Evolutionary conservation across 2,329 filamentous ascomycete genomes (phyloP).

Genomic region (Diatrype stigma): DNA sequence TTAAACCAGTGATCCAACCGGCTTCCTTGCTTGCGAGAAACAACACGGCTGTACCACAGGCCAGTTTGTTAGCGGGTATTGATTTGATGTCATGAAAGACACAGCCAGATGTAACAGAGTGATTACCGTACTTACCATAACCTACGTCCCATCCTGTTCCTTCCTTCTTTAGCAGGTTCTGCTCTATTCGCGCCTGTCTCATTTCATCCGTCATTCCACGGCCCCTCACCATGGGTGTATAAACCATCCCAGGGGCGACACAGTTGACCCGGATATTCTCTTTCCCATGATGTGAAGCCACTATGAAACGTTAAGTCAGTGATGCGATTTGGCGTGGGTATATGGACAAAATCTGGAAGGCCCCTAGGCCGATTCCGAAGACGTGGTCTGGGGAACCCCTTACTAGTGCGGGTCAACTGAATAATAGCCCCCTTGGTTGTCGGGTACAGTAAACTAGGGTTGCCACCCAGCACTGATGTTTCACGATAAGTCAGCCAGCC

Average conservation of each 20-base stretch:
- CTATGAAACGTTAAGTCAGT: too few relatives aligned
- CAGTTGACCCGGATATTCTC: constrained; percentile 18
- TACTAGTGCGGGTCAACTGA: constrained; percentile 8
- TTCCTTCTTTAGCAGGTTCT: constrained; percentile 22
- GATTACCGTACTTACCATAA: constrained; percentile 12
- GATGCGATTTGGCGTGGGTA: too few relatives aligned
- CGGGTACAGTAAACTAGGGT: constrained; percentile 26
- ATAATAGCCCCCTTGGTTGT: constrained; percentile 30
- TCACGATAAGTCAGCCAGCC: too few relatives aligned
- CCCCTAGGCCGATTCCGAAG: too few relatives aligned
- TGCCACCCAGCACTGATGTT: constrained; percentile 18
- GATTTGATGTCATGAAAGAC: not conserved
- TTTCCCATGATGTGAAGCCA: constrained; percentile 15
- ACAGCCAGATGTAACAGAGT: not conserved
- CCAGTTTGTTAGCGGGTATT: too few relatives aligned
- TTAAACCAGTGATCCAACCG: constrained; percentile 23
- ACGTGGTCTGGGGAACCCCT: too few relatives aligned
- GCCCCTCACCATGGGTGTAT: constrained; percentile 21
- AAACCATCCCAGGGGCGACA: constrained; percentile 23
- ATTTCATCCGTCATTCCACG: constrained; percentile 25
- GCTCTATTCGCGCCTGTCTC: constrained; percentile 21
- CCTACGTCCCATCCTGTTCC: constrained; percentile 25
- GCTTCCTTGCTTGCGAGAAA: constrained; percentile 25
- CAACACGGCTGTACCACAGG: constrained; percentile 20
- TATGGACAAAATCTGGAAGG: too few relatives aligned